phyloP scores from a whole-genome alignment of 257 asterid species.

The Mitragyna speciosa region DNA sequence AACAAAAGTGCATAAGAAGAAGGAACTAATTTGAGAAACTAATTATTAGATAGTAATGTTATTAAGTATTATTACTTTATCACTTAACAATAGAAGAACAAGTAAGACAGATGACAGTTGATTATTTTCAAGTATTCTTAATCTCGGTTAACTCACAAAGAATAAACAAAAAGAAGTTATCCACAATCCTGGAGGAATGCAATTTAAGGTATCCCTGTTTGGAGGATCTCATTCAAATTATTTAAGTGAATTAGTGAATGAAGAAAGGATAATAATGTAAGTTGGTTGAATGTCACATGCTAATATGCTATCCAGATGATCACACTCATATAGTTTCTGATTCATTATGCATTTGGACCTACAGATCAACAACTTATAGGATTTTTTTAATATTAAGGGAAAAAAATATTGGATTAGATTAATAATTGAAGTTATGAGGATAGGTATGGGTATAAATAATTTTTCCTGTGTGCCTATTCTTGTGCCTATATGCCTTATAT shows the following conservation, averaged over 20 bases:
- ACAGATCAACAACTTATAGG: neutral
- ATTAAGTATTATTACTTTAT: neutral
- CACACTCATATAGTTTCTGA: neutral
- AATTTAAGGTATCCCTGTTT: slow-evolving; percentile 24
- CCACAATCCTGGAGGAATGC: slow-evolving; percentile 11
- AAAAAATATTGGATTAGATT: neutral
- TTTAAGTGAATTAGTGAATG: too few relatives aligned
- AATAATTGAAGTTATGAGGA: too few relatives aligned
- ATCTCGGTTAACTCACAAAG: slow-evolving; percentile 17
- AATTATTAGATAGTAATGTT: too few relatives aligned
- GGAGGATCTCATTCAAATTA: too few relatives aligned
- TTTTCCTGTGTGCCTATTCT: neutral
- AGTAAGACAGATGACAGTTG: slow-evolving; percentile 12
- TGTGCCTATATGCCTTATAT: neutral
- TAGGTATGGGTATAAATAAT: neutral
- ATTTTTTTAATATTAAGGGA: neutral
- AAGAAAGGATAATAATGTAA: neutral
- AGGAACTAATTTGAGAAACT: too few relatives aligned
- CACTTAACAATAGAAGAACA: neutral
- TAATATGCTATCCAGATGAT: slow-evolving; percentile 8
- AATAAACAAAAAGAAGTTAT: slow-evolving; percentile 4
- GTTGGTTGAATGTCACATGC: slow-evolving; percentile 22
- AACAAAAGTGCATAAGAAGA: too few relatives aligned
- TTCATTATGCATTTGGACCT: neutral
- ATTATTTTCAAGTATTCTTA: slow-evolving; percentile 4